These are phyloP conservation scores for Hibiscus trionum DNA, from an alignment of 345 rosid species.

Conservation along the genomic window DNA sequence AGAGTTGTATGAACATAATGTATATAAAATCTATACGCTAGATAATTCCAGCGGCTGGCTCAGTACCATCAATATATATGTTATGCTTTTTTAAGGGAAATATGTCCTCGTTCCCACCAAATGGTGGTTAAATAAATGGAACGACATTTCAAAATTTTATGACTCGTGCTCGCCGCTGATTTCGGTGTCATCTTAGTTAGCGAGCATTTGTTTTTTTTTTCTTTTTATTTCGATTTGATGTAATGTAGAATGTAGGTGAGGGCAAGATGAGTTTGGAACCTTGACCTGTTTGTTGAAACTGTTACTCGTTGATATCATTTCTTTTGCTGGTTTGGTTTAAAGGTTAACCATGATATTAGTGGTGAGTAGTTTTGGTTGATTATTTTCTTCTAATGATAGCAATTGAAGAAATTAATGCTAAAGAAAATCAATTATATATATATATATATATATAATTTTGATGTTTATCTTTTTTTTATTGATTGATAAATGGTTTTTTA, in stretches of 20 bases:
- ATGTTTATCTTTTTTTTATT: no score
- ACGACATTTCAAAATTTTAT: constrained; percentile 3
- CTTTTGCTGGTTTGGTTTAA: no score
- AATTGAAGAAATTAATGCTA: no score
- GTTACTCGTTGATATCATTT: neutral
- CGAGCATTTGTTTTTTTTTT: neutral
- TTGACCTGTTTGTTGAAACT: neutral
- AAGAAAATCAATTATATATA: no score
- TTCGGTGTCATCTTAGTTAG: neutral
- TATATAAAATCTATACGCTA: constrained; percentile 22
- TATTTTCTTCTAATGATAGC: no score
- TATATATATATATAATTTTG: no score
- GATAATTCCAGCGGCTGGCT: constrained; percentile 19
- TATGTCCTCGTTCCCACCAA: constrained; percentile 16
- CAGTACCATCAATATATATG: constrained; percentile 11
- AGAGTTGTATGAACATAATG: constrained; percentile 22
- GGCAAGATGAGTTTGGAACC: neutral
- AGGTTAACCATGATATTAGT: no score
- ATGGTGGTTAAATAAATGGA: constrained; percentile 31
- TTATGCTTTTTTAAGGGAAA: constrained; percentile 17
- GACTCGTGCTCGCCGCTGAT: neutral
- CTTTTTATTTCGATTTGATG: neutral
- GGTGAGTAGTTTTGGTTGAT: no score
- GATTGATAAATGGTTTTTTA: no score
- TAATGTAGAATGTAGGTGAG: neutral